phyloP scores from a whole-genome alignment of 768 basidiomycete genomes.

The Naganishia vaughanmartiniae region DNA sequence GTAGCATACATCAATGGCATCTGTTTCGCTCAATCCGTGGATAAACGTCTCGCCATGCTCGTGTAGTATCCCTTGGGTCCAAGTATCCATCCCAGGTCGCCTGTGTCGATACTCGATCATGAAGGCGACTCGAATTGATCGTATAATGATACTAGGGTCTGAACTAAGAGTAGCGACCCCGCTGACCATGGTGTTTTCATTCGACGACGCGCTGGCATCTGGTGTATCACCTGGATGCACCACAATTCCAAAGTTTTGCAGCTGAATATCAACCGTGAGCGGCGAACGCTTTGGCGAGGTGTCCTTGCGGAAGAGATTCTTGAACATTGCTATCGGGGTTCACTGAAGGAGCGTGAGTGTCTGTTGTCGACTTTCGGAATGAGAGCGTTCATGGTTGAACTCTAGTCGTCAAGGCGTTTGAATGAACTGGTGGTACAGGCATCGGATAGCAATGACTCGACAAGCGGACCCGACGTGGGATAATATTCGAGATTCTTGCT shows the following conservation, averaged over 20 bases:
- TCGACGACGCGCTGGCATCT: neutral
- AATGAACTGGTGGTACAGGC: too few species aligned
- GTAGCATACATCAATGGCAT: neutral
- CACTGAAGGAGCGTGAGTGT: neutral
- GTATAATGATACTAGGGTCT: neutral
- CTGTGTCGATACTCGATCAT: conserved; percentile 6
- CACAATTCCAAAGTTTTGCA: conserved; percentile 3
- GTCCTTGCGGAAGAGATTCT: conserved; percentile 11
- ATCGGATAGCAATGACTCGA: too few species aligned
- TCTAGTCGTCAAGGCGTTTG: too few species aligned
- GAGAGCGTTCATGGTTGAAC: too few species aligned
- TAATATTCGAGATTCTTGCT: too few species aligned
- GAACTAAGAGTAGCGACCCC: neutral
- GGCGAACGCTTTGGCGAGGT: neutral
- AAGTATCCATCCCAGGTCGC: neutral
- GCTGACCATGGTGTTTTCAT: conserved; percentile 11
- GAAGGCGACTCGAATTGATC: neutral
- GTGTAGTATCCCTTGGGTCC: conserved; percentile 11
- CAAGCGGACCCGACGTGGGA: too few species aligned
- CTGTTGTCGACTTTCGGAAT: neutral
- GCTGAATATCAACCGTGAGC: conserved; percentile 1
- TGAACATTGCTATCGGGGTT: conserved; percentile 2
- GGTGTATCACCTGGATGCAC: conserved; percentile 15
- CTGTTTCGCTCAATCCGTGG: neutral
- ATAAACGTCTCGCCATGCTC: conserved; percentile 9